Evolutionary conservation across 1,284 basidiomycete species (phyloP).

Genomic region (Coriolopsis trogii): DNA sequence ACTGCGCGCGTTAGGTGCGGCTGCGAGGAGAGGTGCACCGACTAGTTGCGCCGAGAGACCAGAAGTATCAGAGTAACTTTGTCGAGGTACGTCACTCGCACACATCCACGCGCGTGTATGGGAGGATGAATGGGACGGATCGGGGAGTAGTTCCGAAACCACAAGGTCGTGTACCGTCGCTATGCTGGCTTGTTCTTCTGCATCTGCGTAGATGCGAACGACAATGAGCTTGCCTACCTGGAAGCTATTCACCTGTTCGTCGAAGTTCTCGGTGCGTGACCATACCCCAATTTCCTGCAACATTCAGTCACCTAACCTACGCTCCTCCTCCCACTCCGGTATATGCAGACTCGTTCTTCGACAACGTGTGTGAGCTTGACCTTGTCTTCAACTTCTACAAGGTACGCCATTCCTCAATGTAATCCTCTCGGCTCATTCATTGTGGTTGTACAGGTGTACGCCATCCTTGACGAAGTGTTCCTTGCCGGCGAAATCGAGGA

Average conservation of each 20-base stretch:
- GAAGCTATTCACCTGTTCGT: constrained; percentile 99
- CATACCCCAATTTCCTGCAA: too few relatives aligned
- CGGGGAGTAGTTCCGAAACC: constrained; percentile 86
- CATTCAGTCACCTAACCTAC: neutral
- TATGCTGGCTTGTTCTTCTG: constrained; percentile 99
- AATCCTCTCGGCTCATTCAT: neutral
- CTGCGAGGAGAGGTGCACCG: constrained; percentile 95
- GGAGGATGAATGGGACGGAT: neutral
- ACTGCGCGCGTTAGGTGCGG: constrained; percentile 61
- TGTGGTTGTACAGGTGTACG: constrained; percentile 73
- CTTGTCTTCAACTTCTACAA: constrained; percentile 99
- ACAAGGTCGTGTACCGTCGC: constrained; percentile 93
- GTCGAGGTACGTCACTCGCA: constrained; percentile 75
- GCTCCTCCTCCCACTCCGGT: neutral
- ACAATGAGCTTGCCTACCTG: constrained; percentile 96
- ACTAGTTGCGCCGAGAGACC: constrained; percentile 94
- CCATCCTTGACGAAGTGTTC: constrained; percentile 98
- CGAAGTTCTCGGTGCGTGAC: constrained; percentile 86
- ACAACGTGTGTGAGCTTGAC: constrained; percentile 97
- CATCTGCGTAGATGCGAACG: constrained; percentile 95
- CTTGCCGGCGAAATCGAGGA: constrained; percentile 99
- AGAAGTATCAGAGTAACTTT: constrained; percentile 99
- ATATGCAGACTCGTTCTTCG: constrained; percentile 90
- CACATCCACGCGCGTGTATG: neutral
- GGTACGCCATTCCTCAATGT: constrained; percentile 42